Evolutionary conservation across 805 yeast species (phyloP).

Genomic region (Pichia scutulata): DNA sequence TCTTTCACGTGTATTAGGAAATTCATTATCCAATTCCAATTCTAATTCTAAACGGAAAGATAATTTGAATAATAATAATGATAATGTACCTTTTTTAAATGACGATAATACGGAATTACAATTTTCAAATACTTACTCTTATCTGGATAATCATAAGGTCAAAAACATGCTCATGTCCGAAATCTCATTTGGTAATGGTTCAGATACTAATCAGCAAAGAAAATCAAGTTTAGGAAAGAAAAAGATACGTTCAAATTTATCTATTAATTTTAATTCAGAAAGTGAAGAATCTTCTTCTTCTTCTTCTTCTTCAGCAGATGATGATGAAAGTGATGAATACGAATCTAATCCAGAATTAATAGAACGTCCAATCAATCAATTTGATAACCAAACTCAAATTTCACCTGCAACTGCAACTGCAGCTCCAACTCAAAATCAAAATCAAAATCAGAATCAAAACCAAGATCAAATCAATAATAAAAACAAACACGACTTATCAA

Average conservation of each 20-base stretch:
- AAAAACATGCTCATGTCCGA: conserved; percentile 6
- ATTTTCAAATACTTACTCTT: conserved; percentile 19
- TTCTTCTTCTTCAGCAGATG: conserved; percentile 2
- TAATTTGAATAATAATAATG: conserved; percentile 8
- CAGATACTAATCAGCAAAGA: background rate
- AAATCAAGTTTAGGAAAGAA: background rate
- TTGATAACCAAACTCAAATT: no score
- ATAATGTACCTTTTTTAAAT: conserved; percentile 22
- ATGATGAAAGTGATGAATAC: background rate
- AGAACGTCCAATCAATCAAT: no score
- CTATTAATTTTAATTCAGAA: conserved; percentile 23
- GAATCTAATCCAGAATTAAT: background rate
- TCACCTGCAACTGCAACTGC: no score
- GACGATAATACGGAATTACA: conserved; percentile 23
- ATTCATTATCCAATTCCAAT: background rate
- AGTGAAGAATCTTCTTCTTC: conserved; percentile 14
- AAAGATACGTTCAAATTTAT: conserved; percentile 19
- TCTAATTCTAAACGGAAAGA: background rate
- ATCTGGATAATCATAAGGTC: conserved; percentile 10
- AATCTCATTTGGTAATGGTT: background rate
- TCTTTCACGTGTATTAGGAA: conserved; percentile 47
- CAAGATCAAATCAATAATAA: background rate
- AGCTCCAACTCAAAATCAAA: background rate
- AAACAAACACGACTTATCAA: background rate
- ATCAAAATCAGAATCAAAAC: background rate